Base-by-base conservation (phyloP, 441 rosid genomes). In the Cnidoscolus chayamansa region DNA sequence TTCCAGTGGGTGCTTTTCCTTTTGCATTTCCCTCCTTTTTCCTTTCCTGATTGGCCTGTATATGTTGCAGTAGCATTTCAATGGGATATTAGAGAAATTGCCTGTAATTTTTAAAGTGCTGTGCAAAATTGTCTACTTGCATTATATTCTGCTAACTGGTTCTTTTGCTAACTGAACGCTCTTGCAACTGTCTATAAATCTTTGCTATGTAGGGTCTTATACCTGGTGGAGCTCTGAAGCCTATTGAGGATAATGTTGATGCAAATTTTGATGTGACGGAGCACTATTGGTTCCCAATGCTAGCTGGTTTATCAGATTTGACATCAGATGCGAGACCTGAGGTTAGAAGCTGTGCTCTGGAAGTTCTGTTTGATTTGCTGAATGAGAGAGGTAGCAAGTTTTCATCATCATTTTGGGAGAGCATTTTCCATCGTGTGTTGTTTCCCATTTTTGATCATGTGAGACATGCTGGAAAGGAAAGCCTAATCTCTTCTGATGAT, bases 261-360 rank as follows among this genome's bases (percentile, higher is more conserved):
- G 84, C 80, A 72, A 79, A 81, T 59, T 78, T 89, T 79, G 99
- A 96, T 79, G 89, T 96, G 66, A 94, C 98, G 57, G 99, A 96
- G 84, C 93, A 93, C 86, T 96, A 88, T 80, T 96, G 99, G 99
- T 94, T 86, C 85, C 99, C 98, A 9, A 96, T 96, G 99, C 89
- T 96, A 72, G 98, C 99, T 66, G 99, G 98, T 82, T 85, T 96
- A 76, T 96, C 99, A 69, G 99, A 94, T 85, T 85, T 96, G 78
- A 96, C 98, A 32, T 89, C 91, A 77, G 99, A 96, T 84, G 83
- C 86, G n/a, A 86, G 99, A 79, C 81, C 92, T 11, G 99, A 94
- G 84, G 97, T 96, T 81, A 84, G 98, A 77, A 90, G 94, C 84
- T 96, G 99, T 76, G 97, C 99, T 45, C 88, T 96, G 62, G 99